Percentiles rank a stretch among this genome's conserved stretches.
phyloP scores from a whole-genome alignment of 768 basidiomycete genomes.

The Filobasidium wieringae region DNA sequence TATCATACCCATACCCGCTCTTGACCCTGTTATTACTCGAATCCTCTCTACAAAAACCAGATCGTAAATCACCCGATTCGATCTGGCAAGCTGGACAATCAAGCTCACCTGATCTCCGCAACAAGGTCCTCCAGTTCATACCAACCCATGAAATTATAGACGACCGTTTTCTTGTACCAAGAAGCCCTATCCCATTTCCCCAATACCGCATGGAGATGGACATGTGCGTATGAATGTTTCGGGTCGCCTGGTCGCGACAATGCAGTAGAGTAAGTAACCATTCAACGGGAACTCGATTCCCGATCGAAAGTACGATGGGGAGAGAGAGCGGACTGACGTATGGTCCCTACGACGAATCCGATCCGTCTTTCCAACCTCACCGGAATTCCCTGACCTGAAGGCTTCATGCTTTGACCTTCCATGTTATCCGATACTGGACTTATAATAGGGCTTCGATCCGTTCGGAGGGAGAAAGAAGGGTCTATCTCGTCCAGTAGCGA shows the following conservation, averaged over 20 bases:
- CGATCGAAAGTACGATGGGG: not conserved
- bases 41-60: not conserved
- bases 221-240: constrained; percentile 4
- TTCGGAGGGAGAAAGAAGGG: not conserved
- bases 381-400: not conserved
- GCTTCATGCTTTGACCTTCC: constrained; percentile 9
- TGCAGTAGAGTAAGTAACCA: not conserved
- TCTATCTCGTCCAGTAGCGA: not conserved
- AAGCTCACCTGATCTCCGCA: constrained; percentile 8
- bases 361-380: not conserved
- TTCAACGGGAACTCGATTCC: not conserved
- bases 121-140: constrained; percentile 8
- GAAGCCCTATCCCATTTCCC: not conserved
- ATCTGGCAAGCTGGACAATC: not conserved
- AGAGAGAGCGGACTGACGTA: not conserved
- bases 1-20: not conserved
- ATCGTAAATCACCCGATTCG: not conserved
- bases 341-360: constrained; percentile 1
- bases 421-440: constrained; percentile 12
- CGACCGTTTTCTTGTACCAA: not conserved
- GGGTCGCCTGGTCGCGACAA: constrained; percentile 3
- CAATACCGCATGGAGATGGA: constrained; percentile 3
- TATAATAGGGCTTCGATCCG: no score
- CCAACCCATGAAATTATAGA: not conserved
- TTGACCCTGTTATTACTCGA: constrained; percentile 10